Evolutionary conservation across 2,329 filamentous ascomycete genomes (phyloP), one percentile per base, ranked within the genome.

Genomic region (Tolypocladium guangdongense): DNA sequence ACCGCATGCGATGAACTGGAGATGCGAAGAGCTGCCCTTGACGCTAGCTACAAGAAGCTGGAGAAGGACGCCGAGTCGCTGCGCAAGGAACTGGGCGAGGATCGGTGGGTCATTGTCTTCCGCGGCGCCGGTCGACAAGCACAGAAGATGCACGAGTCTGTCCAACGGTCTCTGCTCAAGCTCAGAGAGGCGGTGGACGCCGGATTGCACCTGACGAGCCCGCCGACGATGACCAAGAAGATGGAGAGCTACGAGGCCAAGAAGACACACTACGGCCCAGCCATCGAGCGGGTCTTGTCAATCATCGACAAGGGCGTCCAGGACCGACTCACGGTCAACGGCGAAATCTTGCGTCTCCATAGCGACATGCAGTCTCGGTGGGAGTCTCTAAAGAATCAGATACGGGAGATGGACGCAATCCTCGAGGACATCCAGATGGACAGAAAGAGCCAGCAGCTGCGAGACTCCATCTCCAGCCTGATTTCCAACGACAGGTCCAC

Each of bases 281-380:
- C 93, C 2, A 95, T 99, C 65, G 89, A 93, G 66, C 82, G 91
- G 43, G 90, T 99, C 8, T 73, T 97, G 20, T 84, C 86, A 39
- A 95, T 97, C 65, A 96, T 97, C 50, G 90, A 96, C 61, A 92
- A 90, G 65, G 93, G 93, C n/a, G 87, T 97, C 63, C 88, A 88
- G 65, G 90, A 97, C 64, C 83, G 93, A n/a, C 76, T 96, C 50
- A 97, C 93, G 0, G 90, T 97, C 53, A 97, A 99, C 64, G 93
- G 93, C 46, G 93, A 97, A 70, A 93, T 97, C 57, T 71, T 97
- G 32, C 83, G 90, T 46, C 75, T 97, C 35, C 86, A 96, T 63
- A 81, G 83, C 7, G 91, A 97, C 62, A 87, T 96, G 74, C 85
- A 90, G 63, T 77, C 82, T n/a, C 85, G 86, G 62, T 95, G 91